Conservation (phyloP, 768 basidiomycete species). For the Suillus lakei region DNA sequence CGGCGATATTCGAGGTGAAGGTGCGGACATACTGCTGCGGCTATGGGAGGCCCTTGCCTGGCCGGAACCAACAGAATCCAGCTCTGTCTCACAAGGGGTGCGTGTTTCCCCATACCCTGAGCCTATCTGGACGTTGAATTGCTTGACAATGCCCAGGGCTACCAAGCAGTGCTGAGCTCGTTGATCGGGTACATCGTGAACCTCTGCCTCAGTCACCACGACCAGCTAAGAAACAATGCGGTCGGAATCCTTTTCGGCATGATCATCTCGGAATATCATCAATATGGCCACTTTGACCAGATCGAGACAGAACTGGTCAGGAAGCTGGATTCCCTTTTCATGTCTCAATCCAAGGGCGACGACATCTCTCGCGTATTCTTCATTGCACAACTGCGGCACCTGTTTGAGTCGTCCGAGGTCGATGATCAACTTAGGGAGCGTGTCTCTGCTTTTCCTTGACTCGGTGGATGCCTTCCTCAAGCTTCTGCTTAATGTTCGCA, state of each 20-base stretch:
- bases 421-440: constrained; percentile 79
- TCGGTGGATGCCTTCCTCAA: constrained; percentile 94
- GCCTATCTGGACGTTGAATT: not conserved
- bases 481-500: constrained; percentile 83
- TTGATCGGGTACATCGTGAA: constrained; percentile 91
- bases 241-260: constrained; percentile 94
- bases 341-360: constrained; percentile 90
- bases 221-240: constrained; percentile 86
- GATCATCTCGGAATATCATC: constrained; percentile 92
- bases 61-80: constrained; percentile 59
- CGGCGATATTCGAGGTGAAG: constrained; percentile 93
- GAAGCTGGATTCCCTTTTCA: constrained; percentile 88
- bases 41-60: constrained; percentile 89
- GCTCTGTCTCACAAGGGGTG: constrained; percentile 68
- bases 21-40: constrained; percentile 74
- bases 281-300: constrained; percentile 80
- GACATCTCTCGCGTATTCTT: constrained; percentile 94
- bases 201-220: constrained; percentile 93
- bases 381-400: constrained; percentile 83
- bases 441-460: constrained; percentile 81
- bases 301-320: constrained; percentile 94
- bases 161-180: constrained; percentile 80
- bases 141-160: constrained; percentile 55
- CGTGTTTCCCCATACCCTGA: constrained; percentile 29
- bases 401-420: constrained; percentile 86